Conservation (phyloP, 2,329 filamentous ascomycete species). For the Fusarium sp. region DNA sequence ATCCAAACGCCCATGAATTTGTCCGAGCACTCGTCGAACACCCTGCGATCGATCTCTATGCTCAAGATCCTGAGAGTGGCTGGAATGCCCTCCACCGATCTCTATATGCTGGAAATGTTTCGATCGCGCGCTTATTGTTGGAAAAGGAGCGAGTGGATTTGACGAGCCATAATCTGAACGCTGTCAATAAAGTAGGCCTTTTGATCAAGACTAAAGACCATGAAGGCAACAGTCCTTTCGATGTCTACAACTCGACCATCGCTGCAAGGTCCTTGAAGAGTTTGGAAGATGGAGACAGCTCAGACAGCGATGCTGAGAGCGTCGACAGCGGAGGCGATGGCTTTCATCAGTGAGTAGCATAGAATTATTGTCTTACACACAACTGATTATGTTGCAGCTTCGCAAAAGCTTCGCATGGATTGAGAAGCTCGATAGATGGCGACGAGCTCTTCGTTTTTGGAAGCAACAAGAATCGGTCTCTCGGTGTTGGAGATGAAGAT, state of each 20-base stretch:
- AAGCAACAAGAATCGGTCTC: slow-evolving; percentile 93
- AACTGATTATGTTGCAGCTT: slow-evolving; percentile 39
- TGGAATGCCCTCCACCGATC: slow-evolving; percentile 96
- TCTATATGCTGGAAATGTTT: slow-evolving; percentile 89
- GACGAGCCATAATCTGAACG: slow-evolving; percentile 69
- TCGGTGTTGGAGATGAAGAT: slow-evolving; percentile 95
- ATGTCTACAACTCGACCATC: slow-evolving; percentile 90
- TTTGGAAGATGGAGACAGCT: slow-evolving; percentile 60
- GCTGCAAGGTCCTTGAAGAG: slow-evolving; percentile 75
- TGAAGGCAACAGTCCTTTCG: slow-evolving; percentile 94
- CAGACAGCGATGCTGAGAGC: slow-evolving; percentile 67
- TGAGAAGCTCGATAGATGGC: slow-evolving; percentile 58
- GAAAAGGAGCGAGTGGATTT: slow-evolving; percentile 78
- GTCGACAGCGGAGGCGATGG: slow-evolving; percentile 59
- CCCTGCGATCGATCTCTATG: slow-evolving; percentile 85
- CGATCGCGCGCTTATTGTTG: slow-evolving; percentile 84
- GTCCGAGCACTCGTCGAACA: slow-evolving; percentile 84
- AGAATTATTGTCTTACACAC: slow-evolving; percentile 6
- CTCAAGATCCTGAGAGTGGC: slow-evolving; percentile 89
- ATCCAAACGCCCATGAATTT: slow-evolving; percentile 77
- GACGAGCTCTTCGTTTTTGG: slow-evolving; percentile 95
- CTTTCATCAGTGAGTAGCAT: slow-evolving; percentile 48
- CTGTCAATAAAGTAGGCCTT: slow-evolving; percentile 73
- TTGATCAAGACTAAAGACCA: slow-evolving; percentile 96
- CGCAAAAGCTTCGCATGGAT: slow-evolving; percentile 32